Percentiles rank a stretch among this genome's conserved stretches.
Conservation (phyloP, 768 basidiomycete species). For the Suillus occidentalis region DNA sequence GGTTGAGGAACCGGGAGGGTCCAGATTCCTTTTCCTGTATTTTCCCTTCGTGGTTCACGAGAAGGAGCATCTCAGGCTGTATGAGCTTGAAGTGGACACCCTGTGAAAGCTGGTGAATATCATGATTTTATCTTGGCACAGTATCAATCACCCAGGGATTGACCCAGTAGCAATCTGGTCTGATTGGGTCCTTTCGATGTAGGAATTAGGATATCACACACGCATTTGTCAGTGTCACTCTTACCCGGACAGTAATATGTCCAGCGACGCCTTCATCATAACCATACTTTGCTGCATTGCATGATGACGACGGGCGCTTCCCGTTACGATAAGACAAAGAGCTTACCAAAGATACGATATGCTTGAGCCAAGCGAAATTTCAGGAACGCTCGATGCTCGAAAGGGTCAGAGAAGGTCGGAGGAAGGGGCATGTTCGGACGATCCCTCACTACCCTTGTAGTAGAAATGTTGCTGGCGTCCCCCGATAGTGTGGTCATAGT, state of each 20-base stretch:
- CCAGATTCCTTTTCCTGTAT: slow-evolving; percentile 33
- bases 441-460: too few species aligned
- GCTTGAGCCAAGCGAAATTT: slow-evolving; percentile 49
- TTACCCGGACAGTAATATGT: slow-evolving; percentile 47
- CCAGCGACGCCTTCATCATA: slow-evolving; percentile 51
- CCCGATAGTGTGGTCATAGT: background rate
- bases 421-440: background rate
- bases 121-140: background rate
- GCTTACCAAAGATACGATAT: slow-evolving; percentile 44
- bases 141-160: slow-evolving; percentile 41
- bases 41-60: slow-evolving; percentile 41
- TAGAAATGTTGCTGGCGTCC: background rate
- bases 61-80: slow-evolving; percentile 43
- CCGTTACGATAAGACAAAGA: background rate
- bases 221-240: background rate
- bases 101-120: slow-evolving; percentile 17
- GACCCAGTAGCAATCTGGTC: slow-evolving; percentile 46
- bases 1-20: slow-evolving; percentile 35
- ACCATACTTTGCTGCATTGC: slow-evolving; percentile 30
- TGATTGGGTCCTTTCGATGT: slow-evolving; percentile 37
- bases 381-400: slow-evolving; percentile 41
- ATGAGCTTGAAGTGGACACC: slow-evolving; percentile 48
- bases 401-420: slow-evolving; percentile 35
- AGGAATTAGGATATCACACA: background rate
- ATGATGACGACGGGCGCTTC: slow-evolving; percentile 16